Conservation (phyloP, 2,329 filamentous ascomycete species). For the Pyricularia sp. region DNA sequence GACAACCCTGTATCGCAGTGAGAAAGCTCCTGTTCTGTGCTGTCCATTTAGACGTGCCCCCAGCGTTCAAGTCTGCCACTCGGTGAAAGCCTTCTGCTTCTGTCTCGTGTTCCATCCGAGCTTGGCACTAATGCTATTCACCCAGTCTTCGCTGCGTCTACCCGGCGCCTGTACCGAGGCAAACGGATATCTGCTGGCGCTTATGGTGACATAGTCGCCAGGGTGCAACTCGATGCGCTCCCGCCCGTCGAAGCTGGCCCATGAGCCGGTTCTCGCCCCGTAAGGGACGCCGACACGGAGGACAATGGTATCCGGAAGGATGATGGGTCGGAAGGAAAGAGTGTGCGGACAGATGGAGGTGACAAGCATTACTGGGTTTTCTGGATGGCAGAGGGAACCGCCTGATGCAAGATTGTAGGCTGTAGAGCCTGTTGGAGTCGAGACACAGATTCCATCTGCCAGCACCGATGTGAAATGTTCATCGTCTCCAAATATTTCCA, state of each 20-base stretch:
- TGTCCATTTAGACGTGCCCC: background rate
- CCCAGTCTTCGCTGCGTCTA: conserved; percentile 66
- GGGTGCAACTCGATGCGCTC: conserved; percentile 73
- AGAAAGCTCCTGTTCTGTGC: background rate
- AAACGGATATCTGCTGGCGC: conserved; percentile 72
- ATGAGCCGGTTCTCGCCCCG: conserved; percentile 77
- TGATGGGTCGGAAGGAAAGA: conserved; percentile 90
- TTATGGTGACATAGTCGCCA: conserved; percentile 79
- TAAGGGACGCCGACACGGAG: conserved; percentile 91
- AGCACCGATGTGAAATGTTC: conserved; percentile 91
- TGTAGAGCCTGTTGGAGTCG: conserved; percentile 88
- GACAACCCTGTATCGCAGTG: background rate
- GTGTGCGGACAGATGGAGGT: conserved; percentile 94
- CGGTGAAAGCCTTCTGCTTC: conserved; percentile 57
- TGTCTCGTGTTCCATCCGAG: conserved; percentile 75
- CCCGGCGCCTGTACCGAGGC: conserved; percentile 65
- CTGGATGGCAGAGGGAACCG: conserved; percentile 90
- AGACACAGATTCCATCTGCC: conserved; percentile 87
- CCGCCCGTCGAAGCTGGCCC: conserved; percentile 96
- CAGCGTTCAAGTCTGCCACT: conserved; percentile 27
- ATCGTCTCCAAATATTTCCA: conserved; percentile 89
- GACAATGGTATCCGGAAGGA: conserved; percentile 92
- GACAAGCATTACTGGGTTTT: conserved; percentile 91
- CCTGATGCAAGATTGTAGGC: conserved; percentile 94
- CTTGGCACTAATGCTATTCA: conserved; percentile 71